phyloP scores from a whole-genome alignment of 2,329 filamentous ascomycete species.

The Didymella arachidicola region DNA sequence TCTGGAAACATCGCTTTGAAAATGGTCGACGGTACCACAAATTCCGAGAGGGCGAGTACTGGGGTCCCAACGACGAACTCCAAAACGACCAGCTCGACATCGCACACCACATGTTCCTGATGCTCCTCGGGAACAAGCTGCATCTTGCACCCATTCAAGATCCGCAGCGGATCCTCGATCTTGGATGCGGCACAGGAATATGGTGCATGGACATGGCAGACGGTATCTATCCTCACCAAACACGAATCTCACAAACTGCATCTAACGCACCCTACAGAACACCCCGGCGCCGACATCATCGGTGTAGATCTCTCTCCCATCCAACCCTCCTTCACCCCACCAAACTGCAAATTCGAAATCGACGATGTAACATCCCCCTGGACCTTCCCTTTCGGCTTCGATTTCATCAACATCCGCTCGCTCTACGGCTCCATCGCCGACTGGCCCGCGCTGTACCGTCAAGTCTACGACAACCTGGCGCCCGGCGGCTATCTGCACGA shows the following conservation, averaged over 20 bases:
- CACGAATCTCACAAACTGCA: background rate
- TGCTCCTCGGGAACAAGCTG: slow-evolving; percentile 34
- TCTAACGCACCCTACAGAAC: slow-evolving; percentile 18
- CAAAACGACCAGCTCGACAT: slow-evolving; percentile 42
- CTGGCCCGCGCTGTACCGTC: slow-evolving; percentile 52
- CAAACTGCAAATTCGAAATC: slow-evolving; percentile 56
- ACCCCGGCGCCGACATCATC: slow-evolving; percentile 50
- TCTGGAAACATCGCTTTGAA: slow-evolving; percentile 41
- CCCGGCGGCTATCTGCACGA: slow-evolving; percentile 53
- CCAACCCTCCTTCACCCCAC: slow-evolving; percentile 55
- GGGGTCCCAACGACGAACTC: slow-evolving; percentile 43
- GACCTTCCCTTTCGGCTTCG: slow-evolving; percentile 46
- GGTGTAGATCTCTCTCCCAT: slow-evolving; percentile 59
- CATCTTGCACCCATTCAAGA: slow-evolving; percentile 34
- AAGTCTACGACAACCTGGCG: slow-evolving; percentile 36
- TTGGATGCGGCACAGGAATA: slow-evolving; percentile 42
- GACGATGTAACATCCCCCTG: slow-evolving; percentile 54
- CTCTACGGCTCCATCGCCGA: slow-evolving; percentile 54
- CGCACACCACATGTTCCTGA: slow-evolving; percentile 38
- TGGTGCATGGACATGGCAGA: slow-evolving; percentile 42
- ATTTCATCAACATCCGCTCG: slow-evolving; percentile 55
- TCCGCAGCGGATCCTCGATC: slow-evolving; percentile 32
- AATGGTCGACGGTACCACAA: slow-evolving; percentile 47
- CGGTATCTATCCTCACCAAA: slow-evolving; percentile 4
- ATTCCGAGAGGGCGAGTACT: slow-evolving; percentile 43